Base-by-base conservation (phyloP, 768 basidiomycete genomes). In the Thelephora aurantiotincta region DNA sequence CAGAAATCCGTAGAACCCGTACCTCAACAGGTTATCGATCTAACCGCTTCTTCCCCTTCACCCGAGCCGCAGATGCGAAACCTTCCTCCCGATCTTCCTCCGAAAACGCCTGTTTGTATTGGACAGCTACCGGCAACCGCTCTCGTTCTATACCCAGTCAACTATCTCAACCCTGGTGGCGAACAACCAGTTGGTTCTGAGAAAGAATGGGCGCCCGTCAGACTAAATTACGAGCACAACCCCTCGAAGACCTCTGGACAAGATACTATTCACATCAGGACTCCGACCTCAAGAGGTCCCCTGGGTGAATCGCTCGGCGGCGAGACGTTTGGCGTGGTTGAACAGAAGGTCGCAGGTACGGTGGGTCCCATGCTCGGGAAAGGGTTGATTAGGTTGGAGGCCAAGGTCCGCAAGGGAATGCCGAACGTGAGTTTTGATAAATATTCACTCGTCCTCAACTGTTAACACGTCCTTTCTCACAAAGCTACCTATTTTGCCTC, bases 51-150 rank as follows among this genome's bases (percentile, higher is more conserved):
- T 30, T 62, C 60, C 14, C 61, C 58, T 11, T 59, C 58, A 11
- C 58, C 57, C 11, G 54, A 55, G 1, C 60, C 59, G 19, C 34
- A 43, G 16, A 52, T 47, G n/a, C 53, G 55, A n/a, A 48, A 54
- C 23, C 63, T 78, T 2, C 74, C 78, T 2, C 65, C 68, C 7
- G 80, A 85, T 41, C 63, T 86, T 14, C 72, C 82, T 5, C 83
- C 82, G 12, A 86, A 81, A 66, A 86, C 84, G 0, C 83, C 87
- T 13, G 78, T 93, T 46, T 93, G 91, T 61, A 90, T 93, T 43
- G 90, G 90, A 1, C 82, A 86, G 50, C 69, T 93, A 33, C 70
- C 71, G n/a, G 80, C 81, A 16, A 87, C 83, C 14, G 89, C 87
- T 12, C 74, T 93, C 22, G 78, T 93, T 33, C 70, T 91, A n/a